These are phyloP conservation scores for Calonectria pseudoturangicola DNA, from an alignment of 2,329 filamentous ascomycete species.

Conservation along the genomic window DNA sequence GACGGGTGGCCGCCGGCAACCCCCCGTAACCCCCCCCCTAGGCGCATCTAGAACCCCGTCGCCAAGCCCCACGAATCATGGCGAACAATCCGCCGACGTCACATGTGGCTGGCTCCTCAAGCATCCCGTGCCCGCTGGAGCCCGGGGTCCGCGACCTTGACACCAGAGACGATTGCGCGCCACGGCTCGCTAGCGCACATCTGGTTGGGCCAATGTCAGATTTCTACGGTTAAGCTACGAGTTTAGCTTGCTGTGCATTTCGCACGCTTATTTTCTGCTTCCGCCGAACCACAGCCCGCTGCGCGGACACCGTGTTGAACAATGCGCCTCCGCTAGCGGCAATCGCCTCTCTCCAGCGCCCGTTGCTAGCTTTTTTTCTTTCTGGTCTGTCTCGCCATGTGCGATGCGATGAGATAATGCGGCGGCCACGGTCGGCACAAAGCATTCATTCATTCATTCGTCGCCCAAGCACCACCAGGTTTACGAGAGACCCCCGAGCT, in stretches of 20 bases:
- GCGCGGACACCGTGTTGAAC: conserved; percentile 23
- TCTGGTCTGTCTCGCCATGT: background rate
- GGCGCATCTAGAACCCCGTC: conserved; percentile 23
- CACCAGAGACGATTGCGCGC: background rate
- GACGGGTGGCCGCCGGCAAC: conserved; percentile 4
- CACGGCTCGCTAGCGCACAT: background rate
- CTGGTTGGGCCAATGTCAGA: conserved; percentile 9
- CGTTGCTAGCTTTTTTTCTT: conserved; percentile 1
- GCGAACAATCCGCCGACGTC: conserved; percentile 17
- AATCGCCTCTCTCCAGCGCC: background rate
- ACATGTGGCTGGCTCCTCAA: background rate
- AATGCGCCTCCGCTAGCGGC: conserved; percentile 21
- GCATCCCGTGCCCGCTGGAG: conserved; percentile 27
- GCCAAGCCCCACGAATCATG: conserved; percentile 12
- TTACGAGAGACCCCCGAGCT: background rate
- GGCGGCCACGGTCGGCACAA: conserved; percentile 1
- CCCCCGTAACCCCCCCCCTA: background rate
- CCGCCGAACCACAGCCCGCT: background rate
- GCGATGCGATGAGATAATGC: background rate
- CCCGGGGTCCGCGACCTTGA: conserved; percentile 34
- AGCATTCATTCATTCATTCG: background rate
- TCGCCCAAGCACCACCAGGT: too few relatives aligned
- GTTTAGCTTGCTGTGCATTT: conserved; percentile 1
- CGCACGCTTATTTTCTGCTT: conserved; percentile 15
- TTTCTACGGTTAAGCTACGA: background rate